These are phyloP conservation scores for Scenedesmus sp. DNA, from an alignment of 163 green algal species.

Conservation along the genomic window DNA sequence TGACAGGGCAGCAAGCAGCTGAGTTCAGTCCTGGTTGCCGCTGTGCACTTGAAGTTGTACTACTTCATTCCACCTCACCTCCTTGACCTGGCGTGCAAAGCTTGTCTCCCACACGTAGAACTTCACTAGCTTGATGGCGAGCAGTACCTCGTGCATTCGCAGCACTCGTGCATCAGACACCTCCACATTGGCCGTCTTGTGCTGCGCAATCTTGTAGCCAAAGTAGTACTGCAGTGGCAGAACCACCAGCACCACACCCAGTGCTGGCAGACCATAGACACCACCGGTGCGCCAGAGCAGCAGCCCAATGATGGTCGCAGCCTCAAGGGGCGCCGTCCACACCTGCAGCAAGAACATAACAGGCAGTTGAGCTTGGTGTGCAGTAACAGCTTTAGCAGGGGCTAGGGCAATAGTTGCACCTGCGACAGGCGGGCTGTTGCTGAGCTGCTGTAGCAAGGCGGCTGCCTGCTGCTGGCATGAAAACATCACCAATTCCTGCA, in stretches of 20 bases:
- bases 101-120: constrained; percentile 73
- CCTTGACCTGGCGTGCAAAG: constrained; percentile 65
- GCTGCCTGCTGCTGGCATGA: background rate
- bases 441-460: background rate
- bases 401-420: background rate
- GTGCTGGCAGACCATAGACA: constrained; percentile 64
- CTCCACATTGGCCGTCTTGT: constrained; percentile 71
- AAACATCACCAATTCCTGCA: too few relatives aligned
- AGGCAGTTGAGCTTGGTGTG: background rate
- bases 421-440: too few relatives aligned
- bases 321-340: constrained; percentile 70
- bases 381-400: background rate
- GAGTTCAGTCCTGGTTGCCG: background rate
- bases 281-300: constrained; percentile 64
- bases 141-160: constrained; percentile 66
- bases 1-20: background rate
- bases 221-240: constrained; percentile 62
- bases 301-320: constrained; percentile 68
- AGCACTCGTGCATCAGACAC: constrained; percentile 66
- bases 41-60: background rate
- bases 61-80: constrained; percentile 49
- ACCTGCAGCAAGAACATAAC: background rate
- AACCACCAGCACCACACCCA: constrained; percentile 67
- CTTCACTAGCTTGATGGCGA: constrained; percentile 79
- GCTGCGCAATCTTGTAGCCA: constrained; percentile 64